These are phyloP conservation scores for Parmelia sp. DNA, from an alignment of 495 filamentous ascomycete species.

Conservation along the genomic window DNA sequence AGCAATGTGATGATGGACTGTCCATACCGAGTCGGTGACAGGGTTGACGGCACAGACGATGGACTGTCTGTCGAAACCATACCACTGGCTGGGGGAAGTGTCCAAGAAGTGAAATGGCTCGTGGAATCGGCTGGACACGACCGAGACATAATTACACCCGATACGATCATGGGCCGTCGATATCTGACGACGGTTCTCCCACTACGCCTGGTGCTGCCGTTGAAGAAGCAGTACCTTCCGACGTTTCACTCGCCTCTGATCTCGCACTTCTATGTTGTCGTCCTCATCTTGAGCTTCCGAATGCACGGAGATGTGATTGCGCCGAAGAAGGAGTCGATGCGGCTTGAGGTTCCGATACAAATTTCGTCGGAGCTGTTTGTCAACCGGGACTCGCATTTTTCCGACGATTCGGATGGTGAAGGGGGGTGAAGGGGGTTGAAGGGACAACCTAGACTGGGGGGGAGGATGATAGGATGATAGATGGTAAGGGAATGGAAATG, in stretches of 20 bases:
- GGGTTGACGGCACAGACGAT: not conserved
- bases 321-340: not conserved
- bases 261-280: not conserved
- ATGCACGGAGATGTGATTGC: not conserved
- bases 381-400: conserved; percentile 3
- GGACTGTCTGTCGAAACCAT: not conserved
- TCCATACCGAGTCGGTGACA: not conserved
- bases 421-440: not conserved
- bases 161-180: not conserved
- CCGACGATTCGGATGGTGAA: conserved; percentile 1
- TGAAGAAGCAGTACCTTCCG: not conserved
- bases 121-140: not conserved
- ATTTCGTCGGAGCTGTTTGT: not conserved
- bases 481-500: too few relatives aligned
- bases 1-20: too few relatives aligned
- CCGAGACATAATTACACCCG: not conserved
- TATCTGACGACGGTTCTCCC: not conserved
- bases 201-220: not conserved
- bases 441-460: too few relatives aligned
- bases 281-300: not conserved
- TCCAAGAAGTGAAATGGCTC: not conserved
- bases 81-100: not conserved
- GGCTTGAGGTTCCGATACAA: not conserved
- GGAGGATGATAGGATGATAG: too few relatives aligned
- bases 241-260: not conserved